These are phyloP conservation scores for Cadophora sp. DNA, from an alignment of 2,329 filamentous ascomycete species.

Conservation along the genomic window DNA sequence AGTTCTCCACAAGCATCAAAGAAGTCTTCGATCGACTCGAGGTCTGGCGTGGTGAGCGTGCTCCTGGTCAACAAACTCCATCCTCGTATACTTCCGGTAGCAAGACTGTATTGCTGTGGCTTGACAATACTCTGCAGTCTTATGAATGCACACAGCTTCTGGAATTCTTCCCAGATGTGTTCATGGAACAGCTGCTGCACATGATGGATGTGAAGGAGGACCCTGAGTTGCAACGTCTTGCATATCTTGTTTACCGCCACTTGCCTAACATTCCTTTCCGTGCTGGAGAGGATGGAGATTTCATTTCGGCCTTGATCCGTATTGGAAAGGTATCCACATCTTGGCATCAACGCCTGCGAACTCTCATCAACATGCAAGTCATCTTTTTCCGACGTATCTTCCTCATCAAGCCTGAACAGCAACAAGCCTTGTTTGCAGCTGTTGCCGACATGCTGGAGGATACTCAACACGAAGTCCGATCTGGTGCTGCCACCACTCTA, in stretches of 20 bases:
- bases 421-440: slow-evolving; percentile 83
- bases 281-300: slow-evolving; percentile 80
- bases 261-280: slow-evolving; percentile 94
- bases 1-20: slow-evolving; percentile 75
- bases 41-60: slow-evolving; percentile 83
- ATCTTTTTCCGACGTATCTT: slow-evolving; percentile 98
- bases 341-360: slow-evolving; percentile 95
- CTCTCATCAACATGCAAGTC: slow-evolving; percentile 98
- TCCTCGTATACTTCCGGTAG: slow-evolving; percentile 94
- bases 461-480: slow-evolving; percentile 89
- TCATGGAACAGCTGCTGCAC: slow-evolving; percentile 92
- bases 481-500: slow-evolving; percentile 89
- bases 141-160: slow-evolving; percentile 92
- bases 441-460: slow-evolving; percentile 97
- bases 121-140: slow-evolving; percentile 88
- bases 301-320: slow-evolving; percentile 84
- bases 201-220: slow-evolving; percentile 99
- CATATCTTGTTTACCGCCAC: slow-evolving; percentile 96
- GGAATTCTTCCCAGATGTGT: slow-evolving; percentile 86
- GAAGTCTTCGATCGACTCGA: slow-evolving; percentile 82
- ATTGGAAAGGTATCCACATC: slow-evolving; percentile 85
- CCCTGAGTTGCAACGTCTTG: slow-evolving; percentile 89
- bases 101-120: slow-evolving; percentile 95
- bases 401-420: slow-evolving; percentile 76
- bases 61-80: slow-evolving; percentile 88